Evolutionary conservation across 768 basidiomycete genomes (phyloP).

Genomic region (Boletus pseudo-olivaceus): DNA sequence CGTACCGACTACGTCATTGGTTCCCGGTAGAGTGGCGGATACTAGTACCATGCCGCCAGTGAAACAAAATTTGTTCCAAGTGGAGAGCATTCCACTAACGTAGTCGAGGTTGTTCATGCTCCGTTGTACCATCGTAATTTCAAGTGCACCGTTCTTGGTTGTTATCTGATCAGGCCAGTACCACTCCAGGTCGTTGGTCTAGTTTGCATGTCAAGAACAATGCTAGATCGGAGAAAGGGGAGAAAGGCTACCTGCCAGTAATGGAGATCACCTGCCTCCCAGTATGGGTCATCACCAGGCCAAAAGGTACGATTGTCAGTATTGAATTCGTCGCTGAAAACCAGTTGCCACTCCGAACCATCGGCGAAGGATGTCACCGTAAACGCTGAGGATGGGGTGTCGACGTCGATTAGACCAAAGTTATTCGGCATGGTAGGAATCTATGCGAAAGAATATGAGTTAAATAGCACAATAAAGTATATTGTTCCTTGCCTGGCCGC

Average conservation of each 20-base stretch:
- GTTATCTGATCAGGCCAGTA: conserved; percentile 79
- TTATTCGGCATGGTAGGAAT: conserved; percentile 60
- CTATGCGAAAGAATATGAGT: conserved; percentile 28
- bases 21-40: conserved; percentile 69
- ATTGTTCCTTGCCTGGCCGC: conserved; percentile 53
- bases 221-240: neutral
- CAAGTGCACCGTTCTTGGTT: conserved; percentile 69
- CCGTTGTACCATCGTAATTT: conserved; percentile 68
- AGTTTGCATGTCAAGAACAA: neutral
- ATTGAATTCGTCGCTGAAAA: conserved; percentile 91
- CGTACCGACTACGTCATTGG: conserved; percentile 46
- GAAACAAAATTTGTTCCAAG: conserved; percentile 93
- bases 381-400: conserved; percentile 64
- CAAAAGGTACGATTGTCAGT: conserved; percentile 72
- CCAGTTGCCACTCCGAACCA: conserved; percentile 56
- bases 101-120: conserved; percentile 70
- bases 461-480: neutral
- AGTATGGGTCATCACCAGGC: conserved; percentile 83
- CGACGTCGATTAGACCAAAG: conserved; percentile 68
- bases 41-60: conserved; percentile 79
- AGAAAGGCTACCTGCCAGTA: conserved; percentile 59
- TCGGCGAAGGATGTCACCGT: conserved; percentile 51
- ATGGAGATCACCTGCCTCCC: conserved; percentile 81
- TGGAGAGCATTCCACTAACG: conserved; percentile 64
- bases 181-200: conserved; percentile 83